Conservation (phyloP, 2,329 filamentous ascomycete species). For the Phoma sp. region DNA sequence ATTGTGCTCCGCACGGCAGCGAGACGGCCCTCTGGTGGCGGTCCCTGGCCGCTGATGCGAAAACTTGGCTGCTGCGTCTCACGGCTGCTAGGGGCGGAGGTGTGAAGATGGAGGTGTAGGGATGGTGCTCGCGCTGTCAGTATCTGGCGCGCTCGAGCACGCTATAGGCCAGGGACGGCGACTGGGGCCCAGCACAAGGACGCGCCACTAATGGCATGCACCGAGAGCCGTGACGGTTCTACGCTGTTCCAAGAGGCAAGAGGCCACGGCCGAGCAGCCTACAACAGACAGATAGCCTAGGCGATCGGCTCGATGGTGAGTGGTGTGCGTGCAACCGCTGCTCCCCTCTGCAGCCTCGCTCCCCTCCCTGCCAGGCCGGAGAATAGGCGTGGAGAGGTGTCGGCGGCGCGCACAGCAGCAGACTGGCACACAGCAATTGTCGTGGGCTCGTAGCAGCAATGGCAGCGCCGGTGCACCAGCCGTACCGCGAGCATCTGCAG, state of each 20-base stretch:
- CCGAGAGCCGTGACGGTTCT: constrained; percentile 2
- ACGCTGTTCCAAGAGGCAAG: constrained; percentile 12
- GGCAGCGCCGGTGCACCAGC: background rate
- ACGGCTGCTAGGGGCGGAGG: background rate
- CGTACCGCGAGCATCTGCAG: constrained; percentile 5
- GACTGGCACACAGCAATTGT: background rate
- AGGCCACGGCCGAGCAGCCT: constrained; percentile 8
- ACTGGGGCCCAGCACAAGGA: constrained; percentile 1
- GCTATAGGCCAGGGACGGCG: constrained; percentile 11
- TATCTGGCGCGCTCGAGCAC: constrained; percentile 13
- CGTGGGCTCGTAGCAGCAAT: constrained; percentile 2
- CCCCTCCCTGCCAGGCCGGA: constrained; percentile 12
- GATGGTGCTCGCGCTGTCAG: constrained; percentile 14
- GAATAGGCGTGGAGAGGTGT: background rate
- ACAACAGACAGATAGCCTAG: constrained; percentile 4
- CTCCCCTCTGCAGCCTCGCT: constrained; percentile 14
- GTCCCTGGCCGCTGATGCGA: constrained; percentile 3
- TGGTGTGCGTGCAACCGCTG: constrained; percentile 15
- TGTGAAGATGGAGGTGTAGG: constrained; percentile 10
- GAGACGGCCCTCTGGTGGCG: constrained; percentile 4
- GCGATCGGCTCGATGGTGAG: constrained; percentile 28
- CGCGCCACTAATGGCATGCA: background rate
- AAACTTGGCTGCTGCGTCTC: constrained; percentile 14
- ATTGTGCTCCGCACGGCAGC: constrained; percentile 10
- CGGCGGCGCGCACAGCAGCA: constrained; percentile 4